phyloP scores from a whole-genome alignment of 805 yeast species.

The Myxozyma sirexii region DNA sequence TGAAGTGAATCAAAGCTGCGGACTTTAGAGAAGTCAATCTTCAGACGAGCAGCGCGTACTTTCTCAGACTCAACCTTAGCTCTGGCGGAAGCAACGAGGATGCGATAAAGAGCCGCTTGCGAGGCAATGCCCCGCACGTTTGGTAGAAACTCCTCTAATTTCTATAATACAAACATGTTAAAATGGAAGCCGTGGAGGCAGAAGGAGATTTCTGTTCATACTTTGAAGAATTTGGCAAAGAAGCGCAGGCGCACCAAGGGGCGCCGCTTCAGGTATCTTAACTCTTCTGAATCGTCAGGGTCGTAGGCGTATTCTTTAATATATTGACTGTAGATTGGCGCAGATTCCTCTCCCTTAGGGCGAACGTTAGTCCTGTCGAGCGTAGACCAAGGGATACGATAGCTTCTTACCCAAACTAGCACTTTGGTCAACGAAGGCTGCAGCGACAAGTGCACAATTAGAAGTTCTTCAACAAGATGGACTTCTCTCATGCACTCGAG shows the following conservation, averaged over 20 bases:
- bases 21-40: slow-evolving; percentile 28
- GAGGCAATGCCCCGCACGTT: slow-evolving; percentile 24
- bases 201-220: background rate
- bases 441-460: slow-evolving; percentile 21
- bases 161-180: slow-evolving; percentile 12
- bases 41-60: slow-evolving; percentile 25
- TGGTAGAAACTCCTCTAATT: slow-evolving; percentile 34
- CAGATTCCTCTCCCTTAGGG: slow-evolving; percentile 32
- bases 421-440: slow-evolving; percentile 21
- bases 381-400: no score
- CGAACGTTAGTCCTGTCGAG: background rate
- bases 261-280: slow-evolving; percentile 33
- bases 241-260: slow-evolving; percentile 38
- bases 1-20: slow-evolving; percentile 31
- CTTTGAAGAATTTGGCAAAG: slow-evolving; percentile 36
- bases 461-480: slow-evolving; percentile 22
- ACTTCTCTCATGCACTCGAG: slow-evolving; percentile 19
- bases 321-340: slow-evolving; percentile 32
- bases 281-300: slow-evolving; percentile 32
- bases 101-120: slow-evolving; percentile 27
- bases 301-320: slow-evolving; percentile 27
- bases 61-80: slow-evolving; percentile 31
- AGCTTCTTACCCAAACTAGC: slow-evolving; percentile 25
- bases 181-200: background rate
- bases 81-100: slow-evolving; percentile 33